Conservation (phyloP, 176 grass and related monocot genomes). For the Tuctoria greenei region DNA sequence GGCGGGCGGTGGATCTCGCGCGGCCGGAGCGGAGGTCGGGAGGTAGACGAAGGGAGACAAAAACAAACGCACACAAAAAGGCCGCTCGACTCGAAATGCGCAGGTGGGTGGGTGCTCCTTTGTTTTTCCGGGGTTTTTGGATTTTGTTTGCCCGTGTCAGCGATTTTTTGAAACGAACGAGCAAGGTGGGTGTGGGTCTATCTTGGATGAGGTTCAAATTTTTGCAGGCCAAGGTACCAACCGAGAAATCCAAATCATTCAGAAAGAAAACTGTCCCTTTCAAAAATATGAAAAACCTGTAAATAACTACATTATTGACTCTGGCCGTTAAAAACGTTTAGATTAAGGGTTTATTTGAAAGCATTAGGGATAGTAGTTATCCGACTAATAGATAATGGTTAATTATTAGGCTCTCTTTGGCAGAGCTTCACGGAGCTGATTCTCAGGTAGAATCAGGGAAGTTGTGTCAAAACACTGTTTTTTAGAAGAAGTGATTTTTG, state of each 20-base stretch:
- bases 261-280: background rate
- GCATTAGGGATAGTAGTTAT: too few species aligned
- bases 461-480: too few species aligned
- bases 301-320: too few species aligned
- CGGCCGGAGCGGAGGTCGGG: background rate
- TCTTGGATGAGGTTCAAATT: background rate
- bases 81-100: background rate
- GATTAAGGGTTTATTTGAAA: too few species aligned
- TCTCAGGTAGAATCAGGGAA: too few species aligned
- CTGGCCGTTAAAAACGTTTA: too few species aligned
- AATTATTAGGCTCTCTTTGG: too few species aligned
- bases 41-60: background rate
- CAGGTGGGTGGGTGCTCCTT: background rate
- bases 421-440: too few species aligned
- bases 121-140: background rate
- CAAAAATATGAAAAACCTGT: too few species aligned
- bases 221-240: background rate
- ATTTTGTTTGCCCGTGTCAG: background rate
- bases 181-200: background rate
- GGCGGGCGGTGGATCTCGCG: conserved; percentile 32
- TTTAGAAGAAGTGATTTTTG: too few species aligned
- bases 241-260: too few species aligned
- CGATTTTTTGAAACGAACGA: background rate
- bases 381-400: too few species aligned
- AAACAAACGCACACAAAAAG: background rate